A percentile compares a stretch with the other conserved stretches of the same genome.
Conservation (phyloP, 495 filamentous ascomycete genomes). For the Hypomontagnella submonticulosa region DNA sequence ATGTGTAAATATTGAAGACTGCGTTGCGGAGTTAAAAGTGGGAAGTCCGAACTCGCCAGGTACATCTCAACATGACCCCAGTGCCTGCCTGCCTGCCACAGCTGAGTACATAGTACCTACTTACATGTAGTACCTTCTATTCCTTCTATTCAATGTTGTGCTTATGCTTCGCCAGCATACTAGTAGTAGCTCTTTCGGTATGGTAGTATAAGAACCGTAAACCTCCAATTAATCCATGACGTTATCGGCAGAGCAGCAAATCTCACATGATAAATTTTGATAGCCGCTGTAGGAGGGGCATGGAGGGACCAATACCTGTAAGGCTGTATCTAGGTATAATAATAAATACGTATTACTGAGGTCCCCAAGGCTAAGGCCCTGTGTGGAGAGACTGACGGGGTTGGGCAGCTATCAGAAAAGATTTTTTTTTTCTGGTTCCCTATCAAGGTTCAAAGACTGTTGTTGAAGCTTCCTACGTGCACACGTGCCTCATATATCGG, state of each 20-base stretch:
- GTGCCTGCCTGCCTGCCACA: no score
- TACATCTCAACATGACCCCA: no score
- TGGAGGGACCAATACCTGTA: conserved; percentile 19
- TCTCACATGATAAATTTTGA: conserved; percentile 32
- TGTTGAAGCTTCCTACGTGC: not conserved
- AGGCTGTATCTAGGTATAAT: conserved; percentile 3
- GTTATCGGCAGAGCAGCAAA: conserved; percentile 13
- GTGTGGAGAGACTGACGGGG: conserved; percentile 16
- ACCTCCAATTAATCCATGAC: conserved; percentile 23
- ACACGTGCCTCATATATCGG: conserved; percentile 4
- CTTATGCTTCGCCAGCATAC: no score
- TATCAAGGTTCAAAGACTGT: conserved; percentile 17
- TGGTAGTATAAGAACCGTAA: not conserved
- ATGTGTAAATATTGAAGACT: no score
- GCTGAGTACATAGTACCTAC: no score
- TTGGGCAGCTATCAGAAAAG: conserved; percentile 41
- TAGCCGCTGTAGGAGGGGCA: conserved; percentile 25
- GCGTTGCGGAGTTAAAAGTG: no score
- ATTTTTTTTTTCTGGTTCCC: conserved; percentile 16
- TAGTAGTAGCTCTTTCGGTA: no score
- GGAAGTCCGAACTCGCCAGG: not conserved
- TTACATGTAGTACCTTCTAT: not conserved
- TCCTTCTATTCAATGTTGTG: no score
- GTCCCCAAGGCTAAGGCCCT: not conserved
- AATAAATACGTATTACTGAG: not conserved